Evolutionary conservation across 1,284 basidiomycete species (phyloP).

Genomic region (Ustilago loliicola): DNA sequence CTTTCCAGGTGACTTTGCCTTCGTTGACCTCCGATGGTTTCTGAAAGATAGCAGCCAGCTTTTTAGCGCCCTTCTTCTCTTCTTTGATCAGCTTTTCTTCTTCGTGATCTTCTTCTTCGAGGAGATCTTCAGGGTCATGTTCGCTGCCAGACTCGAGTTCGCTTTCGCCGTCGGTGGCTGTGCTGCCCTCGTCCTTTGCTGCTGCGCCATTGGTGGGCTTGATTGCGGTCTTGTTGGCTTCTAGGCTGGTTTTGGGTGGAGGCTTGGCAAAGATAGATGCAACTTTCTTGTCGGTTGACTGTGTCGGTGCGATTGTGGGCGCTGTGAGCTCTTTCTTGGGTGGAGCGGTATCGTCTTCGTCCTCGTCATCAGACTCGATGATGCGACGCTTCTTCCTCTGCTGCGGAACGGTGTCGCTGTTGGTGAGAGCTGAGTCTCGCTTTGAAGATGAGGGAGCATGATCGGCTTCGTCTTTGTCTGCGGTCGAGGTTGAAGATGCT

Average conservation of each 20-base stretch:
- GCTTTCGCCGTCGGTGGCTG: conserved; percentile 10
- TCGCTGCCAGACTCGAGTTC: conserved; percentile 58
- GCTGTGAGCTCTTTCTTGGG: conserved; percentile 11
- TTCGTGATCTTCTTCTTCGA: conserved; percentile 47
- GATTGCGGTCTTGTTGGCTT: conserved; percentile 17
- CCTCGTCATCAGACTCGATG: conserved; percentile 70
- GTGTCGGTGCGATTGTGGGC: conserved; percentile 12
- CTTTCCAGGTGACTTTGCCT: conserved; percentile 80
- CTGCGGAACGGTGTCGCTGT: conserved; percentile 16
- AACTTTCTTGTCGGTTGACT: conserved; percentile 15
- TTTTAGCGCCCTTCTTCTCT: conserved; percentile 53
- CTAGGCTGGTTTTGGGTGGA: conserved; percentile 9
- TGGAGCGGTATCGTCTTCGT: conserved; percentile 48
- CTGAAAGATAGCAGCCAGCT: conserved; percentile 58
- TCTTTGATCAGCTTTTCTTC: conserved; percentile 46
- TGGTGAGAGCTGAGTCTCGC: conserved; percentile 13
- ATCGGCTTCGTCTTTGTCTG: not conserved
- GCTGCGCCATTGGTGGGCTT: conserved; percentile 46
- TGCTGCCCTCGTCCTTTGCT: conserved; percentile 26
- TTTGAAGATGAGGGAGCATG: conserved; percentile 3
- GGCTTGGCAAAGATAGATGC: conserved; percentile 38
- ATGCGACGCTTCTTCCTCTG: conserved; percentile 66
- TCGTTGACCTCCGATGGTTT: conserved; percentile 76
- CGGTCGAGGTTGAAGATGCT: not conserved
- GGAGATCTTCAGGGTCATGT: conserved; percentile 59